Evolutionary conservation across 2,329 filamentous ascomycete species (phyloP), one percentile per base, ranked within the genome.

Genomic region (Phaeosphaeriaceae sp.): DNA sequence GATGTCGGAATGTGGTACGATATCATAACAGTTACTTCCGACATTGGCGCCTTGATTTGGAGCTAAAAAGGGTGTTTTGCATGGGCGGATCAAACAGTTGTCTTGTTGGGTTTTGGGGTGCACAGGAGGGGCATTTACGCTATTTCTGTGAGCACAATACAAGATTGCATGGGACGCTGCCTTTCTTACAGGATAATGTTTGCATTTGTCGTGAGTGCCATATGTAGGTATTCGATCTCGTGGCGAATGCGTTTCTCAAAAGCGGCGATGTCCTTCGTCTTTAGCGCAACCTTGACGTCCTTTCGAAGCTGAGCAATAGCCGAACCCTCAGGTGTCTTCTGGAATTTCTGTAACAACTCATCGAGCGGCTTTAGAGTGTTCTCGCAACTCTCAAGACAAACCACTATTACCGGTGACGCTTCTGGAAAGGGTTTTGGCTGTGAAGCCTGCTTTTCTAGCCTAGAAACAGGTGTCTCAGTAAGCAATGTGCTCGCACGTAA

Each of bases 361-460:
- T 52, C 30, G 3, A 56, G 40, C 1, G 46, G 43, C 9, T 48
- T 26, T n/a, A 62, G 33, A 2, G 28, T 46, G 8, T 33, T 37
- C 23, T 62, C 48, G 21, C 54, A 58, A 26, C 46, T 45, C 23
- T 52, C 32, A 2, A 60, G 46, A 18, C 48, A 51, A 6, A 33
- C 26, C 18, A 45, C 39, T 4, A 59, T 54, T 6, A 45, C 46
- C 39, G 39, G 43, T n/a, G 54, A 54, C 3, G 52, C 52, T 6
- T 12, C 26, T 3, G 51, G 56, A 32, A 55, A 48, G 20, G 46
- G 29, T 3, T 48, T 26, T 15, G 41, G 26, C 3, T 41, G 26
- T 1, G 52, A 46, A 3, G 41, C n/a, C 33, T 52, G 40, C 20
- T 21, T 28, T 16, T 53, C 33, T 17, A 43, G 11, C 23, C 23